Conservation (phyloP, 2,329 filamentous ascomycete genomes). For the Cladosporium cucumerinum region DNA sequence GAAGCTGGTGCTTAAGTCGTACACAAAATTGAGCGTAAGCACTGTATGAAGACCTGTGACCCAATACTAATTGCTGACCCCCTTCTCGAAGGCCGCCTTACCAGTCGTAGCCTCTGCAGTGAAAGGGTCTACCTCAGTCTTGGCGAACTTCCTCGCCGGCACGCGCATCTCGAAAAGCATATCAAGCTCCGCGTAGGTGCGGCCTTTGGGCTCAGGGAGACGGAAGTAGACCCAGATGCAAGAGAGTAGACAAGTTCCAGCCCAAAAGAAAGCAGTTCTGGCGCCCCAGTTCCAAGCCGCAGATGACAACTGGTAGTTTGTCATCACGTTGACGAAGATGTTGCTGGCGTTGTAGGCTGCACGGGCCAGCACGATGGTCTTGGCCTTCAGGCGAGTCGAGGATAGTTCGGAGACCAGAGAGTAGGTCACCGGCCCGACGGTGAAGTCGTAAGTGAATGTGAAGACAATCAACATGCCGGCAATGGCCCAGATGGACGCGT, state of each 20-base stretch:
- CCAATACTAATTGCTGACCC: background rate
- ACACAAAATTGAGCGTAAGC: background rate
- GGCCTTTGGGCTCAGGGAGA: constrained; percentile 53
- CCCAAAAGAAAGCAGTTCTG: constrained; percentile 36
- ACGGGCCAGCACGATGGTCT: constrained; percentile 82
- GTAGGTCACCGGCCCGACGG: constrained; percentile 26
- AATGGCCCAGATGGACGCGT: constrained; percentile 37
- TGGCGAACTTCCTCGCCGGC: constrained; percentile 42
- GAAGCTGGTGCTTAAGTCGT: too few species aligned
- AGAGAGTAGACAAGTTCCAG: constrained; percentile 34
- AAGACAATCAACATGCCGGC: constrained; percentile 20
- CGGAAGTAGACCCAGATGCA: constrained; percentile 45
- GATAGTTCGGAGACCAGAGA: constrained; percentile 41
- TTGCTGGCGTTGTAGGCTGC: constrained; percentile 50
- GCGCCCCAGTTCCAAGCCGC: constrained; percentile 14
- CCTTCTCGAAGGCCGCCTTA: background rate
- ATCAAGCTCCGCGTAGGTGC: constrained; percentile 54
- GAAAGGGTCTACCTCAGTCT: constrained; percentile 10
- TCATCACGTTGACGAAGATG: constrained; percentile 14
- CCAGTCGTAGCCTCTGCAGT: constrained; percentile 8
- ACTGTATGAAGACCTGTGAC: too few species aligned
- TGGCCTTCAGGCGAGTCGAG: constrained; percentile 76
- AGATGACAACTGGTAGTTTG: constrained; percentile 8
- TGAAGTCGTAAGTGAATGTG: constrained; percentile 25
- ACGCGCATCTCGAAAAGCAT: constrained; percentile 49